Percentiles rank a stretch among this genome's conserved stretches.
phyloP scores from a whole-genome alignment of 129 eudicot genomes.

The Oenanthe sinensis region DNA sequence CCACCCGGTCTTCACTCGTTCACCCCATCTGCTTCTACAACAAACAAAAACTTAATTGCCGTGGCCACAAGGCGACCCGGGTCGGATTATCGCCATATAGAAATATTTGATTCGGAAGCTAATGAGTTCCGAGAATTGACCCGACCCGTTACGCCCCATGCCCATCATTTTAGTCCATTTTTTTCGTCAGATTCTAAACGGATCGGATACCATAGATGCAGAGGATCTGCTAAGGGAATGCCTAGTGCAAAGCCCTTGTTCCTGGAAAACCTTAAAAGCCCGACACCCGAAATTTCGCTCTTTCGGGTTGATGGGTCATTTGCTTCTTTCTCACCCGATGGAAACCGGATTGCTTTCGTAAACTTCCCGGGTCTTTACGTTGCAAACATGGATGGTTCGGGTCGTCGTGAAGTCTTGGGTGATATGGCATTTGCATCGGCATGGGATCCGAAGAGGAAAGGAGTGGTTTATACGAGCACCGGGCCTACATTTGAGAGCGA shows the following conservation, averaged over 20 bases:
- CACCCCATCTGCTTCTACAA: slow-evolving; percentile 62
- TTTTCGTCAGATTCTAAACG: slow-evolving; percentile 43
- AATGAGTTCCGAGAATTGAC: slow-evolving; percentile 42
- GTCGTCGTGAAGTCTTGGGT: slow-evolving; percentile 25
- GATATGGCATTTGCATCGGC: slow-evolving; percentile 48
- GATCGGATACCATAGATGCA: slow-evolving; percentile 82
- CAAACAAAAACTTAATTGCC: slow-evolving; percentile 45
- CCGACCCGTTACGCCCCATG: slow-evolving; percentile 40
- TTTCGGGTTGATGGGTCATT: slow-evolving; percentile 75
- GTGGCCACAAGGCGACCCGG: slow-evolving; percentile 68
- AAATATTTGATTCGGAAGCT: slow-evolving; percentile 41
- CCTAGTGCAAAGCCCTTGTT: slow-evolving; percentile 25
- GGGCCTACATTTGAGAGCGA: slow-evolving; percentile 76
- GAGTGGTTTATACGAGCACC: slow-evolving; percentile 67
- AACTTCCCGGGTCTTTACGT: slow-evolving; percentile 59
- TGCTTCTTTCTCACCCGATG: slow-evolving; percentile 78
- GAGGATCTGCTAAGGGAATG: slow-evolving; percentile 34
- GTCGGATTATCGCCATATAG: slow-evolving; percentile 70
- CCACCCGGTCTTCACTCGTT: slow-evolving; percentile 89
- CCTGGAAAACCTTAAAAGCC: slow-evolving; percentile 46
- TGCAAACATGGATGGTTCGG: slow-evolving; percentile 65
- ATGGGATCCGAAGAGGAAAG: slow-evolving; percentile 65
- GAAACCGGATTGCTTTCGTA: slow-evolving; percentile 54
- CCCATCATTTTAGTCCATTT: slow-evolving; percentile 73
- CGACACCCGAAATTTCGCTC: slow-evolving; percentile 35